A percentile compares a stretch with the other conserved stretches of the same genome.
These are phyloP conservation scores for Apiospora saccharicola DNA, from an alignment of 2,329 filamentous ascomycete genomes.

Conservation along the genomic window DNA sequence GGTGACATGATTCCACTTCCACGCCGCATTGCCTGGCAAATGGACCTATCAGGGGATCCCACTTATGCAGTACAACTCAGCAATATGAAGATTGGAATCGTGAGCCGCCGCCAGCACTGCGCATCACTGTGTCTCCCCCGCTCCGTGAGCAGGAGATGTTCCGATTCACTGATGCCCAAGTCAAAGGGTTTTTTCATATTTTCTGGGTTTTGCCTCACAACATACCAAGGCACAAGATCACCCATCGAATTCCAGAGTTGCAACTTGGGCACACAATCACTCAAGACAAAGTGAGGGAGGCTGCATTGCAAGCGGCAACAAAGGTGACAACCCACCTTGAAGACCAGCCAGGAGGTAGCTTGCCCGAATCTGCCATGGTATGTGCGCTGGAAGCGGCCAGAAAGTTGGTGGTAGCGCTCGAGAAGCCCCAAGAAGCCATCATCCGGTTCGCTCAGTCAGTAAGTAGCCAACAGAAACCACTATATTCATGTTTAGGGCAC, in stretches of 20 bases:
- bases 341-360: background rate
- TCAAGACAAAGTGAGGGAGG: background rate
- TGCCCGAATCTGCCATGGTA: background rate
- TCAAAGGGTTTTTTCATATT: too few relatives aligned
- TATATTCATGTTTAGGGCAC: background rate
- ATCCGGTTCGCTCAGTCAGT: background rate
- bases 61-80: too few relatives aligned
- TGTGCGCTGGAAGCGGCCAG: background rate
- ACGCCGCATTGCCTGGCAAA: too few relatives aligned
- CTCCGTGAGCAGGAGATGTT: too few relatives aligned
- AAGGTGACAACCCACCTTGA: background rate
- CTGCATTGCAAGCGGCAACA: background rate
- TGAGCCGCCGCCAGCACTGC: too few relatives aligned
- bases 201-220: too few relatives aligned
- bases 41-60: too few relatives aligned
- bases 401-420: constrained; percentile 9
- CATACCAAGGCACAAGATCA: too few relatives aligned
- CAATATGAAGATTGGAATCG: too few relatives aligned
- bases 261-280: background rate
- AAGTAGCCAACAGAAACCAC: background rate
- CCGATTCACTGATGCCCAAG: too few relatives aligned
- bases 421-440: constrained; percentile 17
- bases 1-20: too few relatives aligned
- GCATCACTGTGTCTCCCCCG: too few relatives aligned
- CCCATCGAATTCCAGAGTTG: background rate